phyloP scores from a whole-genome alignment of 2,329 filamentous ascomycete species.

The Cladophialophora immunda region DNA sequence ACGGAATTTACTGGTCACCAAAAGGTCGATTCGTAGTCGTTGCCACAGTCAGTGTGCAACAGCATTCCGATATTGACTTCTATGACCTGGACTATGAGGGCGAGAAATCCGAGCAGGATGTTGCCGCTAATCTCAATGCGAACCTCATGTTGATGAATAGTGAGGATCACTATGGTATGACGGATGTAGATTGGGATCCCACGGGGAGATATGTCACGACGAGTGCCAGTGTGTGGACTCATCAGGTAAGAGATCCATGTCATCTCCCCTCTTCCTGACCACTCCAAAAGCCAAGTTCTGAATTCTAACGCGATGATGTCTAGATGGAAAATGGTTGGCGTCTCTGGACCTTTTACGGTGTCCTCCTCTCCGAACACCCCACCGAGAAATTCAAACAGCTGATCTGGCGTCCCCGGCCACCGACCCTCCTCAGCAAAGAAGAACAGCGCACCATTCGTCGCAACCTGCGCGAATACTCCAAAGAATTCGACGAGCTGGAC shows the following conservation, averaged over 20 bases:
- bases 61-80: constrained; percentile 96
- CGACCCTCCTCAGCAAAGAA: constrained; percentile 91
- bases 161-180: constrained; percentile 95
- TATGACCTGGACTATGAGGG: constrained; percentile 98
- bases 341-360: constrained; percentile 94
- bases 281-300: background rate
- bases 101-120: constrained; percentile 90
- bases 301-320: background rate
- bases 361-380: constrained; percentile 85
- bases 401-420: constrained; percentile 88
- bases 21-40: constrained; percentile 94
- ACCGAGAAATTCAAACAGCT: constrained; percentile 99
- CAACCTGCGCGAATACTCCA: constrained; percentile 96
- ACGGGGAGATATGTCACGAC: constrained; percentile 94
- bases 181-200: constrained; percentile 97
- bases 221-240: constrained; percentile 94
- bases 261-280: background rate
- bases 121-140: constrained; percentile 93
- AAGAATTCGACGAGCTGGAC: constrained; percentile 94
- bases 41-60: constrained; percentile 89
- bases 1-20: constrained; percentile 99
- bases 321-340: constrained; percentile 99
- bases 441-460: constrained; percentile 98
- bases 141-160: constrained; percentile 96
- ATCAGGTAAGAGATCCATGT: constrained; percentile 72